Evolutionary conservation across 1,139 yeast species (phyloP).

Genomic region (Magnusiomyces fungicola): DNA sequence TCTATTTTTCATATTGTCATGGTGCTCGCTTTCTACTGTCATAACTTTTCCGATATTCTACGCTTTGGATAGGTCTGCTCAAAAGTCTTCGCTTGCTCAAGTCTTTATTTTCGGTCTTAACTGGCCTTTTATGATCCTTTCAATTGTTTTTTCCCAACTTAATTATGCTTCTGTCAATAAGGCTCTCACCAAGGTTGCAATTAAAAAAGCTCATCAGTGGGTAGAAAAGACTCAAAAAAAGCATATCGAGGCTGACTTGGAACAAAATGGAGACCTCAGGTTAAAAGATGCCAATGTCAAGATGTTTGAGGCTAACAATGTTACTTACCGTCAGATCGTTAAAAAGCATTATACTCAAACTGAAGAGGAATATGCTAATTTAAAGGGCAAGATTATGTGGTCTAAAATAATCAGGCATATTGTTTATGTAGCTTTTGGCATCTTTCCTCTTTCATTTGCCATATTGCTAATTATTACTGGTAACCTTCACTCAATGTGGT

Average conservation of each 20-base stretch:
- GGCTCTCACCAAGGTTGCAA: neutral
- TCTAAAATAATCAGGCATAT: neutral
- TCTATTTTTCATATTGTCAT: neutral
- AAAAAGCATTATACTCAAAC: neutral
- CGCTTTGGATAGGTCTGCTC: neutral
- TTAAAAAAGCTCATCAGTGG: neutral
- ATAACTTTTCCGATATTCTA: neutral
- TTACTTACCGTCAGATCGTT: neutral
- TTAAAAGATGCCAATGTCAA: neutral
- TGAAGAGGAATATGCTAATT: neutral
- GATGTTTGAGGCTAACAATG: neutral
- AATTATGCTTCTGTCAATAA: neutral
- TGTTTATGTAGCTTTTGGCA: neutral
- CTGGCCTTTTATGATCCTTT: neutral
- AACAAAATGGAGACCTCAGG: neutral
- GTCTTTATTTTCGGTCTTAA: neutral
- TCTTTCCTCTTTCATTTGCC: neutral
- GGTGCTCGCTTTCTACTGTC: neutral
- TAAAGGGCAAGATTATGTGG: neutral
- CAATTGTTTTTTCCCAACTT: neutral
- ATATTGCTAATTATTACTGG: neutral
- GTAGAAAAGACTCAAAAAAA: neutral
- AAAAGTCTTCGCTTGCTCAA: neutral
- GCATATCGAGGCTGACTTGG: neutral
- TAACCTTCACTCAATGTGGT: neutral